A percentile compares a stretch with the other conserved stretches of the same genome.
These are phyloP conservation scores for Aspergillus nomiae DNA, from an alignment of 2,329 filamentous ascomycete species.

Conservation along the genomic window DNA sequence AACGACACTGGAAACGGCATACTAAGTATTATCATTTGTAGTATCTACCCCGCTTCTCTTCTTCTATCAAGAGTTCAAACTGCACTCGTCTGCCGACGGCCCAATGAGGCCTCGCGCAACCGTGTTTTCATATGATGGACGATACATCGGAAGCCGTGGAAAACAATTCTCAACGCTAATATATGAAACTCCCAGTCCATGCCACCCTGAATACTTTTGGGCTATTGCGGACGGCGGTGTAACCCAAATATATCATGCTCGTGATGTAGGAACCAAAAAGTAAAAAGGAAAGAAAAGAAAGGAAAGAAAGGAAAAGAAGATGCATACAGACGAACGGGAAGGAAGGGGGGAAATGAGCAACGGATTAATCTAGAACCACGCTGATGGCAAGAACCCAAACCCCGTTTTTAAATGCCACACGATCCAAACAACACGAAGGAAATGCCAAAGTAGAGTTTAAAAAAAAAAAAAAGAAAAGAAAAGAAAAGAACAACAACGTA, in stretches of 20 bases:
- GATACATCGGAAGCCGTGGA: not conserved
- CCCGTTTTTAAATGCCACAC: slow-evolving; percentile 13
- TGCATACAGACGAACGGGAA: not conserved
- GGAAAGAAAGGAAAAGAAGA: slow-evolving; percentile 3
- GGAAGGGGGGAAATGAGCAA: not conserved
- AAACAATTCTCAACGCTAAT: not conserved
- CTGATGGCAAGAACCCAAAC: slow-evolving; percentile 12
- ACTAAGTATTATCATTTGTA: not conserved
- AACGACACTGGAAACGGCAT: not conserved
- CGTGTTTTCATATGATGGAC: not conserved
- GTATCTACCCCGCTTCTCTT: slow-evolving; percentile 10
- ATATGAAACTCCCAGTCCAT: slow-evolving; percentile 1
- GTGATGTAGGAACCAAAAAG: not conserved
- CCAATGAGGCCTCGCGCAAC: not conserved
- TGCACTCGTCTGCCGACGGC: not conserved
- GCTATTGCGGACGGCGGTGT: not conserved
- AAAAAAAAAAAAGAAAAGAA: slow-evolving; percentile 1
- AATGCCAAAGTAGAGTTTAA: slow-evolving; percentile 5
- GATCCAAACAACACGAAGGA: not conserved
- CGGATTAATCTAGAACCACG: slow-evolving; percentile 8
- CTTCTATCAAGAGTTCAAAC: not conserved
- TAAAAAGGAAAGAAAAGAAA: not conserved
- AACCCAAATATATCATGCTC: slow-evolving; percentile 8
- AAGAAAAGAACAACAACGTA: slow-evolving; percentile 4
- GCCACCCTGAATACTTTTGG: not conserved